Evolutionary conservation across 2,329 filamentous ascomycete genomes (phyloP), one percentile per base, ranked within the genome.

Genomic region (Calonectria hawksworthii): DNA sequence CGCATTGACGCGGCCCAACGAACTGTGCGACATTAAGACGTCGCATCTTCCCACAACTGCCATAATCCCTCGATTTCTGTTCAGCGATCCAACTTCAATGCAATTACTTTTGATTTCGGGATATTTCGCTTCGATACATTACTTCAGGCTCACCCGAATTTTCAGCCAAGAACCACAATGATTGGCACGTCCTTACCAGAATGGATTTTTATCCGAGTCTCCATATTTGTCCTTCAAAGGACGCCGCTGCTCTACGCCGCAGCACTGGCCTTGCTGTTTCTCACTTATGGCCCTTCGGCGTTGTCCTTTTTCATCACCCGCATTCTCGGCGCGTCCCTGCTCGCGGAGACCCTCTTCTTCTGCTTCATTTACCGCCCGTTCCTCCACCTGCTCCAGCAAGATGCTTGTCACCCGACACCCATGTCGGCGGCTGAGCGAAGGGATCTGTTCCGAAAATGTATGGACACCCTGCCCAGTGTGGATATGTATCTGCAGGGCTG

Each of bases 401-500:
- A 82, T 23, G 87, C 87, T 14, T 74, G 79, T 18, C 86, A 90
- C 67, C 88, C 88, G 3, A 78, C 83, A 1, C 82, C 85, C 0
- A 81, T 89, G 13, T 84, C 87, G 1, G 85, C 83, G 41, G 81
- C 87, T 7, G 86, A 91, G 67, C 88, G 93, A 30, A 84, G 86
- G 52, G 86, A 83, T 1, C 84, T 95, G 3, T 93, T 94, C 80
- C 83, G 87, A 66, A 87, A 87, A 50, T 92, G 91, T 83, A 85
- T 89, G 74, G 85, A 84, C 38, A 91, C 89, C 77, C 87, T 93
- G 5, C 85, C 89, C 0, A 88, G 92, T 75, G 85, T 87, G 0
- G 89, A 91, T 69, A 83, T 83, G 28, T 95, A 93, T 79, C 77
- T 95, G 52, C 87, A 85, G 64, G 87, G 88, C 74, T 95, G 93